These are phyloP conservation scores for Aspergillus ostianus DNA, from an alignment of 495 filamentous ascomycete species.

Conservation along the genomic window DNA sequence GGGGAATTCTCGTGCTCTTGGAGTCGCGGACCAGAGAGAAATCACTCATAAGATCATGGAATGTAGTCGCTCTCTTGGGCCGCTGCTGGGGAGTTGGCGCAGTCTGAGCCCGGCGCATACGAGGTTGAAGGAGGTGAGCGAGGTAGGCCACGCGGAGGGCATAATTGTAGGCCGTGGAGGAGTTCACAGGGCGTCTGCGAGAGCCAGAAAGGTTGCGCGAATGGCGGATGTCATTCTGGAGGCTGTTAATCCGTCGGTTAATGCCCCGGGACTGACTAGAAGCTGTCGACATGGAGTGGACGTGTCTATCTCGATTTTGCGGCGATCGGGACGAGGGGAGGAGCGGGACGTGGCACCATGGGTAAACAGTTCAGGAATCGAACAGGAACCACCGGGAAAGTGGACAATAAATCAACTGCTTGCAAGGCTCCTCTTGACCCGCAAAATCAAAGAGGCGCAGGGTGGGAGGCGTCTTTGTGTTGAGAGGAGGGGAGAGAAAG, in stretches of 20 bases:
- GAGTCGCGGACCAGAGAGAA: conserved; percentile 73
- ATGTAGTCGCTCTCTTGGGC: conserved; percentile 63
- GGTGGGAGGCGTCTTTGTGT: neutral
- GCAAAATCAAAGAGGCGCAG: neutral
- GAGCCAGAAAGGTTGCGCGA: conserved; percentile 52
- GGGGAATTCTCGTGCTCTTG: conserved; percentile 75
- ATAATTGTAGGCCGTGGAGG: conserved; percentile 81
- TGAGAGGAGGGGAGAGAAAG: neutral
- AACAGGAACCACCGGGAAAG: neutral
- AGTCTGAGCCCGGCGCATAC: conserved; percentile 82
- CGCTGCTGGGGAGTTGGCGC: conserved; percentile 60
- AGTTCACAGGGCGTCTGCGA: conserved; percentile 48
- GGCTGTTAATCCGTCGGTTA: conserved; percentile 55
- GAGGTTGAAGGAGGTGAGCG: conserved; percentile 87
- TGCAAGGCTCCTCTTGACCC: neutral
- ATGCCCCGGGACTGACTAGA: conserved; percentile 53
- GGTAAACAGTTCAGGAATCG: conserved; percentile 8
- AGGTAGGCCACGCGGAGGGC: conserved; percentile 91
- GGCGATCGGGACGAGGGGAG: conserved; percentile 24
- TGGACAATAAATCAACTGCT: neutral
- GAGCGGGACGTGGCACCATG: conserved; percentile 41
- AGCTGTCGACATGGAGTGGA: conserved; percentile 51
- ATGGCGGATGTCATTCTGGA: conserved; percentile 53
- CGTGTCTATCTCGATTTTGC: conserved; percentile 25
- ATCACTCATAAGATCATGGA: conserved; percentile 70